Conservation (phyloP, 208 protist genomes). For the Novymonas esmeraldas region DNA sequence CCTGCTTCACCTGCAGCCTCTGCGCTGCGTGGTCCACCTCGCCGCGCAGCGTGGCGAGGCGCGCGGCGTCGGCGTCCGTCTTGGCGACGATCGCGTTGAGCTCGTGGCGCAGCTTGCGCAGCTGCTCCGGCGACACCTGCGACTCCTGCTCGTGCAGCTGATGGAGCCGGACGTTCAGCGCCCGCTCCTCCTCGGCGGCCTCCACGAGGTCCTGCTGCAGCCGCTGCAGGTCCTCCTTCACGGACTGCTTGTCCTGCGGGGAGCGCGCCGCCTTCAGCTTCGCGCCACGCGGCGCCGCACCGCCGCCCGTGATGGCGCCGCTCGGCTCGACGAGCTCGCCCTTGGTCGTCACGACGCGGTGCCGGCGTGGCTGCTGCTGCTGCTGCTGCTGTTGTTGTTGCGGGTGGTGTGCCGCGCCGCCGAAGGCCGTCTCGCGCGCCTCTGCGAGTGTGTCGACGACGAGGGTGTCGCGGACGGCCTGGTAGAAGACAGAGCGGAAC, state of each 20-base stretch:
- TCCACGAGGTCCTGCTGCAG: constrained; percentile 78
- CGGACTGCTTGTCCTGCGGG: constrained; percentile 76
- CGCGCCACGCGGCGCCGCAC: constrained; percentile 80
- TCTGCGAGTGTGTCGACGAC: constrained; percentile 93
- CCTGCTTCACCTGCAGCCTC: constrained; percentile 31
- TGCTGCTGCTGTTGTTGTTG: not conserved
- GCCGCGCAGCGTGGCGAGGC: constrained; percentile 30
- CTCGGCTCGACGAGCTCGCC: constrained; percentile 97
- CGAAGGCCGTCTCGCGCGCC: constrained; percentile 90
- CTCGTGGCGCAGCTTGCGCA: constrained; percentile 55
- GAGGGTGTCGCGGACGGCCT: constrained; percentile 97
- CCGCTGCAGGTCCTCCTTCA: constrained; percentile 73
- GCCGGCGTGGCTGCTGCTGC: constrained; percentile 47
- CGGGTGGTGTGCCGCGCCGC: constrained; percentile 18
- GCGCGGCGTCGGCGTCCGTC: constrained; percentile 50
- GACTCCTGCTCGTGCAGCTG: constrained; percentile 65
- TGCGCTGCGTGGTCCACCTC: constrained; percentile 42
- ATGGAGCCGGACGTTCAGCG: constrained; percentile 63
- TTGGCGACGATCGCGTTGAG: constrained; percentile 44
- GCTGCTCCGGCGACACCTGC: constrained; percentile 54
- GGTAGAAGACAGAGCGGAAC: constrained; percentile 96
- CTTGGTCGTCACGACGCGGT: constrained; percentile 96
- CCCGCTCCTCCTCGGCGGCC: constrained; percentile 71
- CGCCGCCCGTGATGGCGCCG: constrained; percentile 99
- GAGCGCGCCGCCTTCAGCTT: constrained; percentile 80